Percentiles rank a stretch among this genome's conserved stretches.
Evolutionary conservation across 768 basidiomycete species (phyloP).

Genomic region (Trametes punicea): DNA sequence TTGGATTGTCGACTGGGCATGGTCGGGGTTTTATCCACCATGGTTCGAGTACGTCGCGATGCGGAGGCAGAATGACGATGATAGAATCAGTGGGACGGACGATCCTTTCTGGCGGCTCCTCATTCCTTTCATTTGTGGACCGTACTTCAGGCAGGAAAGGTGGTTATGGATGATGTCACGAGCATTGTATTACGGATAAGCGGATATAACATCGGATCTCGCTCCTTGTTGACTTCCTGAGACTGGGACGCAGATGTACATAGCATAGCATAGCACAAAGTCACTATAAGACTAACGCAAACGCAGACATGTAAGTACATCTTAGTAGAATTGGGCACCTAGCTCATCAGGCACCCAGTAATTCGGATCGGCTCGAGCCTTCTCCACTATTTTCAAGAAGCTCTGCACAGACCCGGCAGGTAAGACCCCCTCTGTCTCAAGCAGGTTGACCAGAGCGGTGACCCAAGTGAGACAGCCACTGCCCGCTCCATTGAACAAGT

Average conservation of each 20-base stretch:
- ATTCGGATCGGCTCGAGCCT: neutral
- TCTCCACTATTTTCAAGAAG: neutral
- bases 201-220: too few species aligned
- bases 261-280: too few species aligned
- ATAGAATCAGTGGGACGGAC: neutral
- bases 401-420: neutral
- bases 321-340: neutral
- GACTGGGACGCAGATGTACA: too few species aligned
- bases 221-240: too few species aligned
- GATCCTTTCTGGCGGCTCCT: slow-evolving; percentile 1
- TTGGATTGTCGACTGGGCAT: slow-evolving; percentile 34
- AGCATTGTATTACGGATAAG: slow-evolving; percentile 1
- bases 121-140: slow-evolving; percentile 12
- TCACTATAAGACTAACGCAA: too few species aligned
- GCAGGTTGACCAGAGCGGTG: neutral
- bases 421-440: neutral
- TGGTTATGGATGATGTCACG: neutral
- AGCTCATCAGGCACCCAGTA: neutral
- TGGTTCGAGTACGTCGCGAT: slow-evolving; percentile 23
- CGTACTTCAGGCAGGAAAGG: slow-evolving; percentile 8
- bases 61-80: neutral
- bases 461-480: slow-evolving; percentile 1
- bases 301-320: too few species aligned
- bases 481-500: slow-evolving; percentile 1
- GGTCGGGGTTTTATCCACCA: slow-evolving; percentile 28